These are phyloP conservation scores for Fusarium sororula DNA, from an alignment of 2,329 filamentous ascomycete species.

Conservation along the genomic window DNA sequence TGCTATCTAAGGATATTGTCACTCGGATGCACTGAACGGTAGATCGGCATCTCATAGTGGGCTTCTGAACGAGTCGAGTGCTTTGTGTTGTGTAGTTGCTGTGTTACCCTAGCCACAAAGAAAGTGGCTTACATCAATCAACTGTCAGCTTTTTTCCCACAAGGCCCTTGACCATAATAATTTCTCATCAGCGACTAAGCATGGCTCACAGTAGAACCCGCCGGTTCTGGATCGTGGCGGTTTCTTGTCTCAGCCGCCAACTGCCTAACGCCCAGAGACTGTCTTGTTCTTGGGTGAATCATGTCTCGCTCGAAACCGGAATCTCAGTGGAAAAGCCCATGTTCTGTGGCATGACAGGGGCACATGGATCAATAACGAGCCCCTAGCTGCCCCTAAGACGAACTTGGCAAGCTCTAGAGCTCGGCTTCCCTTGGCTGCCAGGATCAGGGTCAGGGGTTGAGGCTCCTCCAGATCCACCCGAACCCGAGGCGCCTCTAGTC, in stretches of 20 bases:
- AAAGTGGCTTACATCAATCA: constrained; percentile 9
- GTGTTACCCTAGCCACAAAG: background rate
- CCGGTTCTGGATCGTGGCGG: constrained; percentile 31
- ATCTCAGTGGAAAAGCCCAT: background rate
- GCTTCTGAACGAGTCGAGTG: background rate
- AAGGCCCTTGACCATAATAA: background rate
- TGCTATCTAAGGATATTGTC: background rate
- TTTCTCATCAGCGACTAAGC: background rate
- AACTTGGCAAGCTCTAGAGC: constrained; percentile 20
- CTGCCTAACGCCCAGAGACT: background rate
- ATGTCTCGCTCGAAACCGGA: constrained; percentile 28
- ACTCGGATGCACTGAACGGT: background rate
- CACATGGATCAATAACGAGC: constrained; percentile 11
- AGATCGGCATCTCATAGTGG: background rate
- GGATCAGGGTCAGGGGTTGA: constrained; percentile 31
- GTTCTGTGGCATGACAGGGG: constrained; percentile 2
- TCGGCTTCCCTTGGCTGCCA: constrained; percentile 19
- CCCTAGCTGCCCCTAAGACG: constrained; percentile 17
- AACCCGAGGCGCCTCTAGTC: constrained; percentile 28
- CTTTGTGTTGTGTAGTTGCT: background rate
- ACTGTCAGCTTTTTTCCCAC: background rate
- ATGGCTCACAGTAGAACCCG: background rate
- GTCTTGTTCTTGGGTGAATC: constrained; percentile 1
- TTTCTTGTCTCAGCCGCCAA: constrained; percentile 24
- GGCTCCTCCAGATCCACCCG: constrained; percentile 33